Conservation (phyloP, 2,329 filamentous ascomycete genomes). For the Penicillium corylophilum region DNA sequence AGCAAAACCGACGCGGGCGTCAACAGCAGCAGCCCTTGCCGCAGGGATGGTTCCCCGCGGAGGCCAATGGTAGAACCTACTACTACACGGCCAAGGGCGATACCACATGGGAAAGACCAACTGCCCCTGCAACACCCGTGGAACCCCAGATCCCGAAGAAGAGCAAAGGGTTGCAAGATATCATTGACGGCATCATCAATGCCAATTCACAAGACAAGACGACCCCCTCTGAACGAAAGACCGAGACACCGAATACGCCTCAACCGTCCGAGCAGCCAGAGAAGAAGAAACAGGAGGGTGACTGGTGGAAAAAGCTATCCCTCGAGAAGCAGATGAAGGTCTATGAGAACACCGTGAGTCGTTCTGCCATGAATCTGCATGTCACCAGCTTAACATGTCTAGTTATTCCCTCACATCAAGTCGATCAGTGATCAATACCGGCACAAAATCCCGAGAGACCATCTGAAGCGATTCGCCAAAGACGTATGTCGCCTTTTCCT, state of each 20-base stretch:
- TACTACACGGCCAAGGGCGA: conserved; percentile 78
- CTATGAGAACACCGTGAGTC: conserved; percentile 85
- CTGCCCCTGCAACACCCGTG: conserved; percentile 63
- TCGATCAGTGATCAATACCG: conserved; percentile 84
- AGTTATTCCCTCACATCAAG: conserved; percentile 84
- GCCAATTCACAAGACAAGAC: conserved; percentile 65
- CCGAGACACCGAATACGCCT: conserved; percentile 63
- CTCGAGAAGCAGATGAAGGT: conserved; percentile 88
- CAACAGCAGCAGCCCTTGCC: conserved; percentile 59
- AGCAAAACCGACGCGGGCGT: conserved; percentile 55
- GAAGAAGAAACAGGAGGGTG: conserved; percentile 45
- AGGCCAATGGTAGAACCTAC: conserved; percentile 69
- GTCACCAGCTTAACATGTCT: conserved; percentile 16
- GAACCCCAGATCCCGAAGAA: conserved; percentile 64
- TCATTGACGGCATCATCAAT: conserved; percentile 79
- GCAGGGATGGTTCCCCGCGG: conserved; percentile 80
- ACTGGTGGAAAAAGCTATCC: conserved; percentile 48
- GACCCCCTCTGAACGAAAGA: conserved; percentile 52
- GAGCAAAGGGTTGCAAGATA: conserved; percentile 57
- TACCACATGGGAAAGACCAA: conserved; percentile 81
- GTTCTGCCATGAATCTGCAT: not conserved
- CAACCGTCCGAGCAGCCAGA: conserved; percentile 55
- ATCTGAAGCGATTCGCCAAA: conserved; percentile 64
- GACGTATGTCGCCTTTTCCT: conserved; percentile 47
- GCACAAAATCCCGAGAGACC: conserved; percentile 80